Evolutionary conservation across 805 yeast genomes (phyloP), one percentile per base, ranked within the genome.

Genomic region (Cyberlindnera galapagoensis): DNA sequence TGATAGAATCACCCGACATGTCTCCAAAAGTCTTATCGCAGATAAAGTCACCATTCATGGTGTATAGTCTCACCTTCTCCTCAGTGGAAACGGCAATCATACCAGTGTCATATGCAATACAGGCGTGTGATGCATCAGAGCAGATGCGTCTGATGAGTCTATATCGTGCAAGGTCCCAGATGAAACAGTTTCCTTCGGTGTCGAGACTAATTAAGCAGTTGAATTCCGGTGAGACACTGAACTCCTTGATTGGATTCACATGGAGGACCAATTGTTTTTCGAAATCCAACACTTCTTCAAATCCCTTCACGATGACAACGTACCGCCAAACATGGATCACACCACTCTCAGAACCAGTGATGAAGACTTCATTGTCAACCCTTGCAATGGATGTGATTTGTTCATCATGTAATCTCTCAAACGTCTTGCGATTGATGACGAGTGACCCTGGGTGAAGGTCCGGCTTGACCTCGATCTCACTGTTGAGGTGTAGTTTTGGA

Each of bases 91-190:
- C 46, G 3, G 70, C 69, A 26, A 80, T 63, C 27, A 62, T 58
- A 0, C 86, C 88, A 1, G 73, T 56, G 28, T 69, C 73, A 43
- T 69, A 65, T 0, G 80, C 72, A 16, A 78, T 64, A 3, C 72
- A 61, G 4, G 66, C 51, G 11, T 61, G 50, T 3, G 40, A 40
- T 13, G 51, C 59, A 6, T 36, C 43, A 6, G 39, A 31, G 7
- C 48, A 38, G 6, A 51, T 38, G 23, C 51, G 49, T 35, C 83
- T 55, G 4, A 81, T 67, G 26, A 68, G 64, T 31, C 66, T 66
- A 31, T 62, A 63, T 19, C 76, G 51, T 2, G 75, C 65, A 24
- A 75, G 43, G 45, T 84, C 85, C 90, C 94, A 84, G 4, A 76
- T 40, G 13, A 66, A 65, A 3, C 76, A 71, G 3, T 52, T 52